Conservation (phyloP, 106 monocot species). For the Gastrodia elata region DNA sequence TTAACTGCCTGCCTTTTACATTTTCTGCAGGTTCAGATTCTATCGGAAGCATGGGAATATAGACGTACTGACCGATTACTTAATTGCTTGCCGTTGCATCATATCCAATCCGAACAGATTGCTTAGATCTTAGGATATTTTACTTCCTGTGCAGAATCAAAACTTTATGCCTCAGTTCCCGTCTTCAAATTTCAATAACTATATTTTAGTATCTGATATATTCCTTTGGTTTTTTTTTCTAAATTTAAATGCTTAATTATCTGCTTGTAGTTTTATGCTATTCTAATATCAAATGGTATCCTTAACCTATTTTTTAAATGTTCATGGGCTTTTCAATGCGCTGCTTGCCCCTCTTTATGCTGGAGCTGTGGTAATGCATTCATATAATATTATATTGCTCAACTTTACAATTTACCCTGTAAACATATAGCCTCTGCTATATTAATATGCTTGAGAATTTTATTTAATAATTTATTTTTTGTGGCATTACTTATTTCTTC, state of each 20-base stretch:
- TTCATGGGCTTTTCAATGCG: conserved; percentile 96
- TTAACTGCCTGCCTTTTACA: conserved; percentile 4
- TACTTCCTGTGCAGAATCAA: not conserved
- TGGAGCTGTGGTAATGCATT: conserved; percentile 64
- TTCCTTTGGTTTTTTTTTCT: not conserved
- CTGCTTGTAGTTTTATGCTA: not conserved
- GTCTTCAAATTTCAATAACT: not conserved
- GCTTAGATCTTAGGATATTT: not conserved
- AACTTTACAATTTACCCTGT: not conserved
- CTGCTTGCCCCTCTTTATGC: conserved; percentile 92
- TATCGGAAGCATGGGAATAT: conserved; percentile 91
- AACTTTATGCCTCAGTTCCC: too few species aligned
- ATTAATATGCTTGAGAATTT: not conserved
- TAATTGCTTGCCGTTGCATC: conserved; percentile 86
- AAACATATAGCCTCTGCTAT: not conserved
- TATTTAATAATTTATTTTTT: not conserved
- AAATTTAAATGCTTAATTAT: not conserved
- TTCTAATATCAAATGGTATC: conserved; percentile 21
- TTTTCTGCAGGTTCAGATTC: conserved; percentile 67
- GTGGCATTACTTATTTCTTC: not conserved
- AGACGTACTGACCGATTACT: conserved; percentile 59
- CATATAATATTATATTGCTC: not conserved
- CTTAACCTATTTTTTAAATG: conserved; percentile 76
- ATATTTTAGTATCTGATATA: not conserved
- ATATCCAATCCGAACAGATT: conserved; percentile 50